Evolutionary conservation across 1,284 basidiomycete genomes (phyloP), one percentile per base, ranked within the genome.

Genomic region (Ceratobasidium theobromae): DNA sequence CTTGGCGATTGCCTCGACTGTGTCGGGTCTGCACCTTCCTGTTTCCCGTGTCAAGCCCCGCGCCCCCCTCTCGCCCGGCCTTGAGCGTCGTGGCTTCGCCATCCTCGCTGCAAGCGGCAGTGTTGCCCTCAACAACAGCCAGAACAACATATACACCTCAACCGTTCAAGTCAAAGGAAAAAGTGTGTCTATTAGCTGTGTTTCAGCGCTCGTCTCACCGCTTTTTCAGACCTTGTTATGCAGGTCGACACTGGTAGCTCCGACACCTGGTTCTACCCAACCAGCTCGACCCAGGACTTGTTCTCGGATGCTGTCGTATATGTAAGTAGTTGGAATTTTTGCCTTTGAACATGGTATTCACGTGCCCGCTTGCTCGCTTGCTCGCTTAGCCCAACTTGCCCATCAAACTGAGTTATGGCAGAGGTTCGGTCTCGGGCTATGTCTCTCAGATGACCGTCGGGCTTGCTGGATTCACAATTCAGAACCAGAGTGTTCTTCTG

Each of bases 161-260:
- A 62, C 30, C 2, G 28, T 62, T 0, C 58, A 41, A 33, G 35
- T 62, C 35, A 41, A 41, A 30, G 58, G 58, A 1, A 51, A 52
- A 27, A 48, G 58, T 52, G 16, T n/a, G 58, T 30, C 27, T n/a
- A 16, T 21, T 2, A 27, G 27, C 25, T 23, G 33, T 3, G 12
- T 41, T 38, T 33, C 16, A 41, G 33, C 14, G 11, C 1, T 16
- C 21, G 16, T 45, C 28, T 9, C 16, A 30, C 28, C 27, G 14
- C 38, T 23, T 52, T 41, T 33, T 9, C 41, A 62, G 58, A 62
- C 21, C 9, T 62, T 2, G 58, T 52, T 0, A 16, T 62, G 35
- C 58, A 62, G 28, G 58, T 62, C 23, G 58, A 62, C 16, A 62
- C 58, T 41, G 58, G 58, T 23, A 62, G 58, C 18, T 62, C 58